Evolutionary conservation across 257 asterid genomes (phyloP).

Genomic region (Pogostemon cablin): DNA sequence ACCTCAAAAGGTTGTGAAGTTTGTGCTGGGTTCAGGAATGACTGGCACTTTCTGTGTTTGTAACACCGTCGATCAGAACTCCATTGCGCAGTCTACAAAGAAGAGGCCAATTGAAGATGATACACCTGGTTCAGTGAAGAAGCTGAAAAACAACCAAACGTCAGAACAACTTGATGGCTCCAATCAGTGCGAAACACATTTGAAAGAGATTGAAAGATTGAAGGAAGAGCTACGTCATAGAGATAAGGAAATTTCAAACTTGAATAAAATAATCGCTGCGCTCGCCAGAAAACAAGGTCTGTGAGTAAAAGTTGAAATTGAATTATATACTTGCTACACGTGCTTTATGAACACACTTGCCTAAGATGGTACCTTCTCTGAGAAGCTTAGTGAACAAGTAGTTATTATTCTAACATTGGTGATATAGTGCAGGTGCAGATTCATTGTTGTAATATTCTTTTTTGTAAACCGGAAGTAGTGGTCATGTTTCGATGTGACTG

Average conservation of each 20-base stretch:
- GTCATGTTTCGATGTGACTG: background rate
- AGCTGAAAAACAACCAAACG: slow-evolving; percentile 40
- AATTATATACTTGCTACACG: background rate
- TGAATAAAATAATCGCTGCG: slow-evolving; percentile 70
- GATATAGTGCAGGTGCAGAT: background rate
- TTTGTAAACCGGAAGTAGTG: no score
- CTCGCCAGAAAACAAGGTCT: slow-evolving; percentile 87
- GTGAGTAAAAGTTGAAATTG: slow-evolving; percentile 28
- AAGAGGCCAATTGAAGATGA: slow-evolving; percentile 54
- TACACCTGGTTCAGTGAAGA: slow-evolving; percentile 41
- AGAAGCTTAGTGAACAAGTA: background rate
- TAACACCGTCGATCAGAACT: slow-evolving; percentile 35
- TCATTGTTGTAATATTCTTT: background rate
- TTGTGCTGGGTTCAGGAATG: slow-evolving; percentile 50
- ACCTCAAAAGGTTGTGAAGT: slow-evolving; percentile 55
- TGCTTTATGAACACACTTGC: background rate
- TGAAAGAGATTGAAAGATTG: slow-evolving; percentile 63
- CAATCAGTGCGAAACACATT: slow-evolving; percentile 43
- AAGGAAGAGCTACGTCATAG: slow-evolving; percentile 56
- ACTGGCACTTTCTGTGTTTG: slow-evolving; percentile 54
- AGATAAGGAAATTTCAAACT: slow-evolving; percentile 64
- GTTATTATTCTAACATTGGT: background rate
- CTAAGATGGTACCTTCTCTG: background rate
- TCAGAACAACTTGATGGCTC: slow-evolving; percentile 37
- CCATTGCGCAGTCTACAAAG: slow-evolving; percentile 30